Evolutionary conservation across 441 rosid species (phyloP).

Genomic region (Corymbia citriodora): DNA sequence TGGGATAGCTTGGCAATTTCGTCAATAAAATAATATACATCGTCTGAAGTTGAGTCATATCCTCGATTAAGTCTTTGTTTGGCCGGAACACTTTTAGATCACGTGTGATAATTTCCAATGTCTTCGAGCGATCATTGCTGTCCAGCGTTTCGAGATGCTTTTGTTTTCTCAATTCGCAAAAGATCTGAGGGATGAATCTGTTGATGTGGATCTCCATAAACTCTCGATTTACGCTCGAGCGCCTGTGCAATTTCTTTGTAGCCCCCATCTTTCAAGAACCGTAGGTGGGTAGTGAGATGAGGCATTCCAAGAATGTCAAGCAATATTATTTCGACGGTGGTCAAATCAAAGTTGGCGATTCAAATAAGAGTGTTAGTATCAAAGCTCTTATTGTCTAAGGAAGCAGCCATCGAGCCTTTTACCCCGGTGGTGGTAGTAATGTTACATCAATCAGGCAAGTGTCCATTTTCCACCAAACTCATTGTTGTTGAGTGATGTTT

Average conservation of each 20-base stretch:
- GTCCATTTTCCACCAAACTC: not conserved
- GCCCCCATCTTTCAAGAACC: not conserved
- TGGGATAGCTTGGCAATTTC: no score
- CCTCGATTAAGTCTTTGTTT: not conserved
- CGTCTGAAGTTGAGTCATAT: not conserved
- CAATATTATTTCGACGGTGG: not conserved
- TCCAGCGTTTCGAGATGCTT: not conserved
- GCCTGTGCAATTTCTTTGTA: not conserved
- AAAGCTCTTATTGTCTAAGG: not conserved
- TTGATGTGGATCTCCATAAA: not conserved
- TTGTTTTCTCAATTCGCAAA: not conserved
- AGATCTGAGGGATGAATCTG: not conserved
- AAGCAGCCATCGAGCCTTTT: not conserved
- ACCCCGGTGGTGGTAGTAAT: not conserved
- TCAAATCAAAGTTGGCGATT: not conserved
- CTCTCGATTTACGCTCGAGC: not conserved
- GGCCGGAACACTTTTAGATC: not conserved
- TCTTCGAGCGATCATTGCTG: not conserved
- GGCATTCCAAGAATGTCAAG: not conserved
- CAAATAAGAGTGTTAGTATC: not conserved
- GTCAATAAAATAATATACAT: not conserved
- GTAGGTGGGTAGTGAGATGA: not conserved
- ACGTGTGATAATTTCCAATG: not conserved
- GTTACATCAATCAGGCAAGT: not conserved
- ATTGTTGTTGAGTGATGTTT: not conserved